A percentile compares a stretch with the other conserved stretches of the same genome.
These are phyloP conservation scores for Pseudocercospora cruenta DNA, from an alignment of 2,329 filamentous ascomycete genomes.

Conservation along the genomic window DNA sequence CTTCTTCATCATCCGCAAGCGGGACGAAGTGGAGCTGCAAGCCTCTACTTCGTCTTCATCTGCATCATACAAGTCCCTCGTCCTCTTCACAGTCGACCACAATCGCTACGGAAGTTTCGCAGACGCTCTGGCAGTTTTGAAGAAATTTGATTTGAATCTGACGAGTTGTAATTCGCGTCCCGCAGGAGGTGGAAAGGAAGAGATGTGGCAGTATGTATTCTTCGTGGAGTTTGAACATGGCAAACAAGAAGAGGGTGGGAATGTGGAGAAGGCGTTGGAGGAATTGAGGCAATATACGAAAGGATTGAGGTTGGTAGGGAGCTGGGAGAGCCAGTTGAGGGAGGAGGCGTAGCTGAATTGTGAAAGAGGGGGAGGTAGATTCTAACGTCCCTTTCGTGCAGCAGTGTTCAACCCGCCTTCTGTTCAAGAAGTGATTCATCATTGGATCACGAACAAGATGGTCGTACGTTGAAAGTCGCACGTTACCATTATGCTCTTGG, in stretches of 20 bases:
- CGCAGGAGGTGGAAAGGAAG: slow-evolving; percentile 58
- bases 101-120: slow-evolving; percentile 79
- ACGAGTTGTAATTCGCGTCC: slow-evolving; percentile 90
- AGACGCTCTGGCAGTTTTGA: slow-evolving; percentile 78
- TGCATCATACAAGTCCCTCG: slow-evolving; percentile 65
- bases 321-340: not conserved
- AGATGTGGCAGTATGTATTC: slow-evolving; percentile 89
- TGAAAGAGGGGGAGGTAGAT: not conserved
- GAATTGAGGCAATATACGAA: not conserved
- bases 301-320: not conserved
- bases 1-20: slow-evolving; percentile 68
- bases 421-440: not conserved
- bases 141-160: slow-evolving; percentile 72
- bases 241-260: not conserved
- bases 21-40: not conserved
- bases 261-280: not conserved
- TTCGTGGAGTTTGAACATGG: slow-evolving; percentile 79
- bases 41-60: not conserved
- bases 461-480: not conserved
- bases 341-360: not conserved
- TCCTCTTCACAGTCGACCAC: slow-evolving; percentile 77
- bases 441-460: too few relatives aligned
- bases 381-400: too few relatives aligned
- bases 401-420: not conserved
- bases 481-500: not conserved